Conservation (phyloP, 306 rosid genomes). For the Begonia peltatifolia region DNA sequence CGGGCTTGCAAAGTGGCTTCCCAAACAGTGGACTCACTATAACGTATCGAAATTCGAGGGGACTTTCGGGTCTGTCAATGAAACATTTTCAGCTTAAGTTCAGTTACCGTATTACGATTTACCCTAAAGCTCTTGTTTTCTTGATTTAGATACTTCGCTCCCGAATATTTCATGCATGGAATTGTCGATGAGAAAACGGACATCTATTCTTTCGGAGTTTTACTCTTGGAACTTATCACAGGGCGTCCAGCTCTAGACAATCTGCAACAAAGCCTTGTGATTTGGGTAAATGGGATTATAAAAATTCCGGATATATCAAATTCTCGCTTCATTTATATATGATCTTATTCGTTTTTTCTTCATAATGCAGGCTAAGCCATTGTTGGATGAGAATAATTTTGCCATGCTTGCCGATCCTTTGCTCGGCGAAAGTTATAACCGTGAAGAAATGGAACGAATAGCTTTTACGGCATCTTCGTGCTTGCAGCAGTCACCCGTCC, state of each 20-base stretch:
- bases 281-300: conserved; percentile 40
- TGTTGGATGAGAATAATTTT: conserved; percentile 25
- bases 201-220: conserved; percentile 64
- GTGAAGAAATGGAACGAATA: conserved; percentile 36
- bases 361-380: conserved; percentile 46
- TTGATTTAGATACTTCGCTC: conserved; percentile 67
- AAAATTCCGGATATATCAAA: neutral
- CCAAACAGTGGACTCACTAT: conserved; percentile 50
- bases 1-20: conserved; percentile 90
- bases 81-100: neutral
- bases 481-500: conserved; percentile 48
- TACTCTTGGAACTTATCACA: conserved; percentile 64
- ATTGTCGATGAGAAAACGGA: conserved; percentile 72
- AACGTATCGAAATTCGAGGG: conserved; percentile 66
- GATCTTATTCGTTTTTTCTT: conserved; percentile 7
- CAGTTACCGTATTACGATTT: neutral
- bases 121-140: neutral
- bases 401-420: conserved; percentile 58
- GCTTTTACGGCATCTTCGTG: conserved; percentile 72
- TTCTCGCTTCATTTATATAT: conserved; percentile 1
- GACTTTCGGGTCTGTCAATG: conserved; percentile 53
- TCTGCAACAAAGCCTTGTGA: conserved; percentile 39
- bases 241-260: conserved; percentile 67
- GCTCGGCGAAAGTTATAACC: conserved; percentile 35
- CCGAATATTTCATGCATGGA: conserved; percentile 77